phyloP scores from a whole-genome alignment of 2,329 filamentous ascomycete genomes.

The Clonostachys byssicola region DNA sequence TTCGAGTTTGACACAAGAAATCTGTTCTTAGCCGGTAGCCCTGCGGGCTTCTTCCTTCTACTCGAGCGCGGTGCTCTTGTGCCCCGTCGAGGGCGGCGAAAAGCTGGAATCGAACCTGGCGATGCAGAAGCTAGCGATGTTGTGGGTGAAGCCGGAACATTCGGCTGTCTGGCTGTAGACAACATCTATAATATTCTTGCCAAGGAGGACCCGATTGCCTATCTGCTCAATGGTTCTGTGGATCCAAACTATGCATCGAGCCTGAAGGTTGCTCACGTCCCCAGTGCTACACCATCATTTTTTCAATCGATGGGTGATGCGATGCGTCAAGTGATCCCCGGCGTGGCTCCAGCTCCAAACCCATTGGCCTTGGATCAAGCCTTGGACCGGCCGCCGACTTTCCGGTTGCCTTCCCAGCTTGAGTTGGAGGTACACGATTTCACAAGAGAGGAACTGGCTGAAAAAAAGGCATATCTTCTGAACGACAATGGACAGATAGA shows the following conservation, averaged over 20 bases:
- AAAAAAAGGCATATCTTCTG: constrained; percentile 79
- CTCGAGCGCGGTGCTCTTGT: constrained; percentile 70
- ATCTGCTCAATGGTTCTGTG: constrained; percentile 85
- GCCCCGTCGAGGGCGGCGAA: constrained; percentile 71
- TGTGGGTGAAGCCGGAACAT: constrained; percentile 73
- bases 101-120: constrained; percentile 66
- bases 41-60: constrained; percentile 87
- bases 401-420: constrained; percentile 59
- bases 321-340: constrained; percentile 58
- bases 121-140: constrained; percentile 55
- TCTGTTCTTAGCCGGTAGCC: constrained; percentile 85
- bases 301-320: constrained; percentile 60
- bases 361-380: constrained; percentile 20
- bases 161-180: constrained; percentile 89
- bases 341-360: constrained; percentile 26
- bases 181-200: constrained; percentile 93
- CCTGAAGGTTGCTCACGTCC: constrained; percentile 75
- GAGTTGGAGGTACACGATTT: constrained; percentile 97
- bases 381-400: constrained; percentile 27
- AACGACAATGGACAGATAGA: constrained; percentile 98
- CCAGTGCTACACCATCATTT: constrained; percentile 63
- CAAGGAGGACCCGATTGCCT: constrained; percentile 73
- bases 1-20: constrained; percentile 94
- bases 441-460: constrained; percentile 83
- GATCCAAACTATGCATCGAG: constrained; percentile 75